Evolutionary conservation across 1,284 basidiomycete genomes (phyloP).

Genomic region (Pascua sp.): DNA sequence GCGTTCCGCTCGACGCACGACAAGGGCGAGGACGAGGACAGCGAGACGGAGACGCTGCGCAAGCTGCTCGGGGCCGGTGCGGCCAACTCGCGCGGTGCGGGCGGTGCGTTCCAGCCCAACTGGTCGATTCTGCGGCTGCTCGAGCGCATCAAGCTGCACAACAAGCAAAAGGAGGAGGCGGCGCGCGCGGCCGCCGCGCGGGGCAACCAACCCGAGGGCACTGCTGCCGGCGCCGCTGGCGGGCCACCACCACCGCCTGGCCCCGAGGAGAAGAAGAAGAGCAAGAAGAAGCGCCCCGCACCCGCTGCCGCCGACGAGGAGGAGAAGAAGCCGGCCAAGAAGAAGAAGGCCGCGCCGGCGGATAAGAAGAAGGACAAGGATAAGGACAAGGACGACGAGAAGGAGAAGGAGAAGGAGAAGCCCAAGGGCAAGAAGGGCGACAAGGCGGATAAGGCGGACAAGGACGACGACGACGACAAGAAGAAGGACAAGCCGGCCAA

Average conservation of each 20-base stretch:
- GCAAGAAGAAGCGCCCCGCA: constrained; percentile 14
- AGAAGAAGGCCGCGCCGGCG: constrained; percentile 13
- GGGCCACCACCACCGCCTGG: not conserved
- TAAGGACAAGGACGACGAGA: constrained; percentile 3
- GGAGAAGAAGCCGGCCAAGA: constrained; percentile 8
- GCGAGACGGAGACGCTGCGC: constrained; percentile 32
- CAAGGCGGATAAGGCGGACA: constrained; percentile 3
- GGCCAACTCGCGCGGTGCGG: constrained; percentile 1
- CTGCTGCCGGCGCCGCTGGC: not conserved
- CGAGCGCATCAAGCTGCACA: constrained; percentile 25
- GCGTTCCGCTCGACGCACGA: constrained; percentile 19
- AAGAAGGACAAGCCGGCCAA: not conserved
- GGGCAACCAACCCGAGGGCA: not conserved
- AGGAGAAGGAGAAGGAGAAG: constrained; percentile 3
- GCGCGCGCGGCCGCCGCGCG: constrained; percentile 9
- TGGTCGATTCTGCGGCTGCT: constrained; percentile 37
- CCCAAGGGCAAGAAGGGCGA: not conserved
- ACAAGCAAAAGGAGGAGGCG: constrained; percentile 15
- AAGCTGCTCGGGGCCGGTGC: constrained; percentile 36
- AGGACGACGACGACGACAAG: not conserved
- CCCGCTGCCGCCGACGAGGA: constrained; percentile 7
- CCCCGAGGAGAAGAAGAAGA: constrained; percentile 12
- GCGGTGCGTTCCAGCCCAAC: constrained; percentile 35
- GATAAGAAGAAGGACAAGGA: constrained; percentile 2
- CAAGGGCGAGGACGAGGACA: constrained; percentile 19